Conservation (phyloP, 2,329 filamentous ascomycete species). For the Botrytis deweyae region DNA sequence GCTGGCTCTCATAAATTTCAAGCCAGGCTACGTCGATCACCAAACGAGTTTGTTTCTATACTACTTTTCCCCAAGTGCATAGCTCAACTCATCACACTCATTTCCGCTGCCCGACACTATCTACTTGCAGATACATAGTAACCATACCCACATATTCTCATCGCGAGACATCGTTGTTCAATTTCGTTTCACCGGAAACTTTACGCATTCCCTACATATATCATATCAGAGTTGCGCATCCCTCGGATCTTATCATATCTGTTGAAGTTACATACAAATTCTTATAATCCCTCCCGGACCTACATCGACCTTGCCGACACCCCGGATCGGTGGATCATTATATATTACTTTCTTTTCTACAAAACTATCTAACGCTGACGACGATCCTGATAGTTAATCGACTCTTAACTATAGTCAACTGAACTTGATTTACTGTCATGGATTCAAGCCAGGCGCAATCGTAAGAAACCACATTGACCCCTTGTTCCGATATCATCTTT, state of each 20-base stretch:
- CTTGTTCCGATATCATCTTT: constrained; percentile 30
- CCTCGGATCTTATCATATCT: constrained; percentile 36
- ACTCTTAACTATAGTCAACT: constrained; percentile 31
- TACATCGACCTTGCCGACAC: constrained; percentile 19
- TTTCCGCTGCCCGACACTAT: constrained; percentile 35
- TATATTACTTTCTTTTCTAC: constrained; percentile 29
- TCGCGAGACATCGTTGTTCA: constrained; percentile 43
- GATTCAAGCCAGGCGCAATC: constrained; percentile 52
- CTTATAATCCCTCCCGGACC: constrained; percentile 24
- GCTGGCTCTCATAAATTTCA: constrained; percentile 55
- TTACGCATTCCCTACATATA: constrained; percentile 44
- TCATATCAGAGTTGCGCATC: constrained; percentile 42
- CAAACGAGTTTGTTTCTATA: constrained; percentile 47
- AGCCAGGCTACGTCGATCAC: constrained; percentile 41
- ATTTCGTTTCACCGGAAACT: constrained; percentile 41
- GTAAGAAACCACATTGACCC: constrained; percentile 45
- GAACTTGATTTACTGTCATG: constrained; percentile 45
- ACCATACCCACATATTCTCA: constrained; percentile 42
- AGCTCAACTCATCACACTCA: constrained; percentile 46
- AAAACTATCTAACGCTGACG: constrained; percentile 36
- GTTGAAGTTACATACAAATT: constrained; percentile 35
- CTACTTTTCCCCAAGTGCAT: constrained; percentile 36
- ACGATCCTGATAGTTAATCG: constrained; percentile 35
- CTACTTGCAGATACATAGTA: constrained; percentile 37
- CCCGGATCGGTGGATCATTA: constrained; percentile 30